phyloP scores from a whole-genome alignment of 345 rosid genomes.

The Viola odorata region DNA sequence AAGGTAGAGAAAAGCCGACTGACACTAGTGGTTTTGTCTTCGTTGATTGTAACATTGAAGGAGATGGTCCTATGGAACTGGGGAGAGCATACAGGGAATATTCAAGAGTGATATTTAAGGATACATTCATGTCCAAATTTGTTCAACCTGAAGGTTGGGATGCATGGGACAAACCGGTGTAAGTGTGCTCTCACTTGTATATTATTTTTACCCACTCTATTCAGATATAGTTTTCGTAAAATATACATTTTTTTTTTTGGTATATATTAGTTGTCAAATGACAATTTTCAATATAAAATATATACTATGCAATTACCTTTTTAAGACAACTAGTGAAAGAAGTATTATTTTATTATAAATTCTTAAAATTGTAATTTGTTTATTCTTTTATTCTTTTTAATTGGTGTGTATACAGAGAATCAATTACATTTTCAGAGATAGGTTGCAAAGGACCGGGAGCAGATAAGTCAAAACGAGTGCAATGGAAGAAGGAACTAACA shows the following conservation, averaged over 20 bases:
- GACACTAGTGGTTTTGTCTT: constrained; percentile 33
- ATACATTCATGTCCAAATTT: not conserved
- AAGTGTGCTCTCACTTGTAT: no score
- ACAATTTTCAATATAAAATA: no score
- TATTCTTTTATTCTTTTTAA: no score
- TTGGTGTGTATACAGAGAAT: constrained; percentile 4
- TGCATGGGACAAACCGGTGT: constrained; percentile 15
- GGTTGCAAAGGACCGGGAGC: constrained; percentile 25
- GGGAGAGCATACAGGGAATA: constrained; percentile 37
- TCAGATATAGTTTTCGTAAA: no score
- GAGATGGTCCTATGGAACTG: constrained; percentile 17
- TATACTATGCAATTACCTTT: no score
- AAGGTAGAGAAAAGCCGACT: constrained; percentile 6
- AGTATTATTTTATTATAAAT: no score
- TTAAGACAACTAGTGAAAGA: no score
- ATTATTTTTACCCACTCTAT: no score
- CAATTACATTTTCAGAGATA: constrained; percentile 21
- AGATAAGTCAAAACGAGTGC: constrained; percentile 18
- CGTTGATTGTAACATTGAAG: constrained; percentile 1
- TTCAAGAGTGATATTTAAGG: constrained; percentile 28
- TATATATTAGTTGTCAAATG: no score
- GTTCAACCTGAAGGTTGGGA: constrained; percentile 30
- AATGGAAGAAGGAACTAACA: constrained; percentile 17
- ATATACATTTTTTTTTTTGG: no score
- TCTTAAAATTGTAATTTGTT: no score